Base-by-base conservation (phyloP, 202 grass and related monocot species). In the Carex arenaria region DNA sequence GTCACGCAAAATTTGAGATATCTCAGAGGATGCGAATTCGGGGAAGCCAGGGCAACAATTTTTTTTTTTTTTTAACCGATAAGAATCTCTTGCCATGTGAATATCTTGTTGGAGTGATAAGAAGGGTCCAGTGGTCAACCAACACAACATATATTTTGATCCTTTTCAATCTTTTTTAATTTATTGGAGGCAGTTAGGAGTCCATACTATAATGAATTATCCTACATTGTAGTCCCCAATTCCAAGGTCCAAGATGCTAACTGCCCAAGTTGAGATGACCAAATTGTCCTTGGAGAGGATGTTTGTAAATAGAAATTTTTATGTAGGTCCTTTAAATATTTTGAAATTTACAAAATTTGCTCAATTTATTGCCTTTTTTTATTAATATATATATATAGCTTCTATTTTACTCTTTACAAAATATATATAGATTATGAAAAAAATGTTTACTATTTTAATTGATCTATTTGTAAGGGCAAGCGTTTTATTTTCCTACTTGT, bases 161-260 rank as follows among this genome's bases (percentile, higher is more conserved):
- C n/a, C 1, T 20, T 45, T 45, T 22, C n/a, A n/a, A 43, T n/a
- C n/a, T 71, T 47, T 72, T 66, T 66, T 32, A 34, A 34, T 34
- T 69, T 5, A n/a, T 19, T 26, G n/a, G 15, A 18, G 7, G 36
- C 36, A 69, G 42, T 8, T 6, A 69, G 17, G 17, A n/a, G 11
- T 55, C 14, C 22, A 4, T 55, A 51, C n/a, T 75, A 26, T 55
- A 75, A 75, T 52, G 23, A 22, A 4, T 54, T 62, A 54, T 17
- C 71, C 23, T 54, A 74, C 45, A 52, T 54, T 74, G 5, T 51
- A 54, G 22, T 18, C 20, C 47, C 71, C 8, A 71, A 49, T 55
- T 55, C 6, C 40, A 75, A 56, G 72, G 72, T 75, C 49, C 49
- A 49, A 72, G 47, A 51, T 75, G 72, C 72, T 56, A 75, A 56